Conservation (phyloP, 2,329 filamentous ascomycete genomes). For the Exophiala calicioides region DNA sequence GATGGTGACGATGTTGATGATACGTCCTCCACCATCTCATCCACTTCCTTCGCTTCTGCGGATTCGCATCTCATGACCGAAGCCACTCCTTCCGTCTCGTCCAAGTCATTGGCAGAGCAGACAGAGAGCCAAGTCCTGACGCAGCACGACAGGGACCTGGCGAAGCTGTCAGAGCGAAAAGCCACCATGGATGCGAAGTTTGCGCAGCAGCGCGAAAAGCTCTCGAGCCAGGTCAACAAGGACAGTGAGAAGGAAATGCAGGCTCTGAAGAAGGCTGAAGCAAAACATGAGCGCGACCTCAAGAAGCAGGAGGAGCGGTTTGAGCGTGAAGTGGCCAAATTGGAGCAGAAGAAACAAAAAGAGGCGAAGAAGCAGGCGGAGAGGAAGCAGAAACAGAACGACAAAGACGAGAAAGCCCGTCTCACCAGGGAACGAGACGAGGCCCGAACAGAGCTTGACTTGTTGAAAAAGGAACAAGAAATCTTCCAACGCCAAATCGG, state of each 20-base stretch:
- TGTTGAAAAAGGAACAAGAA: constrained; percentile 51
- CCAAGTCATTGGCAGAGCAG: constrained; percentile 20
- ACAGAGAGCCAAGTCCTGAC: constrained; percentile 21
- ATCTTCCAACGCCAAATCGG: constrained; percentile 46
- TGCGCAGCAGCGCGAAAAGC: constrained; percentile 37
- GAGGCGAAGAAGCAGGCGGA: constrained; percentile 43
- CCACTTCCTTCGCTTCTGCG: constrained; percentile 35
- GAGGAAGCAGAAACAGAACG: constrained; percentile 38
- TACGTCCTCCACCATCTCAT: constrained; percentile 29
- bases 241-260: constrained; percentile 30
- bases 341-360: constrained; percentile 45
- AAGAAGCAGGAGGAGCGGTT: constrained; percentile 35
- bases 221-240: constrained; percentile 20
- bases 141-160: constrained; percentile 46
- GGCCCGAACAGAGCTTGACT: constrained; percentile 50
- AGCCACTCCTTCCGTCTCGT: constrained; percentile 18
- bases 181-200: constrained; percentile 42
- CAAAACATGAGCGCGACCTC: constrained; percentile 34
- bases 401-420: constrained; percentile 46
- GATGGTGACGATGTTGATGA: constrained; percentile 27
- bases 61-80: constrained; percentile 32
- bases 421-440: constrained; percentile 46
- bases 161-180: constrained; percentile 45
- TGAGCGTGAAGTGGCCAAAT: constrained; percentile 41
- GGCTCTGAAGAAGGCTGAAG: constrained; percentile 32